Base-by-base conservation (phyloP, 257 asterid genomes). In the Gentiana macrophylla region DNA sequence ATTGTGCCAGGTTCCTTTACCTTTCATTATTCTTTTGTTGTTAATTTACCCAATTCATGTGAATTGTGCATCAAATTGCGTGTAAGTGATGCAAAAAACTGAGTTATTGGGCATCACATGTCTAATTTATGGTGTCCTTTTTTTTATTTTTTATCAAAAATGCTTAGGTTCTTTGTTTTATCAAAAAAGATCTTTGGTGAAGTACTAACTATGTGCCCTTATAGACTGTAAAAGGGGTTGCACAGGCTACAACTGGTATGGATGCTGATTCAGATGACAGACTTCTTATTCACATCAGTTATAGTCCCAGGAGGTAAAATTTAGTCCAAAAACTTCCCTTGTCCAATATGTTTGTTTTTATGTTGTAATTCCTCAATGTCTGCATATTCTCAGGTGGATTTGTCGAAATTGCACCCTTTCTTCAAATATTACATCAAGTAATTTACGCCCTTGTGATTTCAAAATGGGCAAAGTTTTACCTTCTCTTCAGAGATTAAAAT, bases 361-460 rank as follows among this genome's bases (percentile, higher is more conserved):
- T n/a, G 5, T 44, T 61, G 3, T 57, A 2, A 32, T 11, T 55
- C 51, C 50, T 67, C 24, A 52, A 67, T n/a, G 45, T 35, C 52
- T 62, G 58, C 36, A 48, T 63, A 12, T 58, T 36, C 54, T 59
- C 74, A 88, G 99, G 74, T 88, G 97, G 97, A 78, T 87, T 45
- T 88, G 95, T 80, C 82, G 94, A 68, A 92, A 70, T 76, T 85
- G 94, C 82, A 77, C 84, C 1, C 67, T 86, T 62, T 76, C 94
- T 69, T 67, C 89, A 63, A 80, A 78, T 72, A 72, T 88, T 48
- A 62, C 97, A 35, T 77, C 94, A 7, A 79, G 80, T 66, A 80
- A 80, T 64, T 77, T 88, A 61, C 72, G 81, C 61, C 99, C 94
- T 48, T 88, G 95, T 84, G 99, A 92, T 75, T 92, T 92, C 66